A percentile compares a stretch with the other conserved stretches of the same genome.
phyloP scores from a whole-genome alignment of 345 rosid species.

The Populus deltoides region DNA sequence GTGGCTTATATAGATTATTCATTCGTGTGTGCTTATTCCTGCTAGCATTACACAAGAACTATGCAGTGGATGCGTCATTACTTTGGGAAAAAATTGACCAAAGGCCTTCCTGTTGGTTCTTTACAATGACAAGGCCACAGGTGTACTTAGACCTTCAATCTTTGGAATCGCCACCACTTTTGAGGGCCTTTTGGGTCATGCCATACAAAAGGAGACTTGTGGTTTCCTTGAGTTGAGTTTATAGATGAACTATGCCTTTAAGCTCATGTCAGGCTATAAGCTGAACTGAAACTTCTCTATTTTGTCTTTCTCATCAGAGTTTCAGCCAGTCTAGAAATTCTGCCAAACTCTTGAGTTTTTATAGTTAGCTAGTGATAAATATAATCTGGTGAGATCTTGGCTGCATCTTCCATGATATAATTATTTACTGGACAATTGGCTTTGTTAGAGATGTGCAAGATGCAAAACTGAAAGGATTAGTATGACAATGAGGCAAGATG shows the following conservation, averaged over 20 bases:
- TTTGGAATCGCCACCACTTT: background rate
- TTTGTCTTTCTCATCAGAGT: background rate
- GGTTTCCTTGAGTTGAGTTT: background rate
- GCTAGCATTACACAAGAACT: background rate
- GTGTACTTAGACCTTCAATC: background rate
- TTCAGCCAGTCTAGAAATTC: background rate
- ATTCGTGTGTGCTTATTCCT: background rate
- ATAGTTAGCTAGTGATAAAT: background rate
- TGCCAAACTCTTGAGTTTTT: background rate
- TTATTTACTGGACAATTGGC: background rate
- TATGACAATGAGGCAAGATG: background rate
- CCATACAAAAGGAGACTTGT: background rate
- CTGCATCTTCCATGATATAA: background rate
- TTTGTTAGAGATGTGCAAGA: background rate
- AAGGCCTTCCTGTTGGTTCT: background rate
- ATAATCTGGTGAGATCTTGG: background rate
- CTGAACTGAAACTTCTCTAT: background rate
- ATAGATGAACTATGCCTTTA: background rate
- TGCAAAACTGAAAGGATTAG: no score
- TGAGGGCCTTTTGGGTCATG: background rate
- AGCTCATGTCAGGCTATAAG: background rate
- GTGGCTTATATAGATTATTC: background rate
- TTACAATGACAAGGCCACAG: background rate
- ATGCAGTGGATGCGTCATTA: background rate
- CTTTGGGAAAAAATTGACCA: background rate